phyloP scores from a whole-genome alignment of 1,284 basidiomycete genomes.

The Tremellales sp. region DNA sequence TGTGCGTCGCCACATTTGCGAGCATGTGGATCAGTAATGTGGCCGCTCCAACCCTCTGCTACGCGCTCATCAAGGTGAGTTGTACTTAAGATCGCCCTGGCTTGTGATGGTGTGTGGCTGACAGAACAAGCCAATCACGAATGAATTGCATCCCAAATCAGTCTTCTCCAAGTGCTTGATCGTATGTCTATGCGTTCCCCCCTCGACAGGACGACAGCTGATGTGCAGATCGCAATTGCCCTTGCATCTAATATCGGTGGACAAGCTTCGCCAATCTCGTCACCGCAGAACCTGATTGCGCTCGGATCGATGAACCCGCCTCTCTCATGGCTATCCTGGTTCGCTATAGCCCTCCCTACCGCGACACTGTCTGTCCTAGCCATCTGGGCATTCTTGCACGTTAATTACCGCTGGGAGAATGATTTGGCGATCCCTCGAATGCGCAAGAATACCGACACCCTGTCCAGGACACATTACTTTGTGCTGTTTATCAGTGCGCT shows the following conservation, averaged over 20 bases:
- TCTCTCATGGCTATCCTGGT: conserved; percentile 90
- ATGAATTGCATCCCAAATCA: conserved; percentile 82
- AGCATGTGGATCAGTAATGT: conserved; percentile 99
- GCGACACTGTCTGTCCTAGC: conserved; percentile 76
- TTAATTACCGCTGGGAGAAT: conserved; percentile 80
- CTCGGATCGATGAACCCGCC: conserved; percentile 80
- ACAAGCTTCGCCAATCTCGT: conserved; percentile 85
- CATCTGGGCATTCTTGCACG: conserved; percentile 87
- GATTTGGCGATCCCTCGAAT: conserved; percentile 77
- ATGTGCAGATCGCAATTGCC: conserved; percentile 90
- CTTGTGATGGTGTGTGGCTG: no score
- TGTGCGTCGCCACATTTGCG: conserved; percentile 95
- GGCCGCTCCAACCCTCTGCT: conserved; percentile 94
- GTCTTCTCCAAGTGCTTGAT: conserved; percentile 88
- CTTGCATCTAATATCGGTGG: conserved; percentile 98
- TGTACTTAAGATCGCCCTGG: background rate
- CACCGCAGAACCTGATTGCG: conserved; percentile 96
- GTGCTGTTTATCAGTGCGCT: conserved; percentile 77
- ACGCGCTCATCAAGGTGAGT: conserved; percentile 86
- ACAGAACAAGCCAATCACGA: conserved; percentile 91
- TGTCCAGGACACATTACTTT: conserved; percentile 85
- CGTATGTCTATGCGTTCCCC: conserved; percentile 52
- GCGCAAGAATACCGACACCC: conserved; percentile 70
- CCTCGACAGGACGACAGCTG: background rate
- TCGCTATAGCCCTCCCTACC: conserved; percentile 88